Base-by-base conservation (phyloP, 805 yeast species). In the Saturnispora dispora region DNA sequence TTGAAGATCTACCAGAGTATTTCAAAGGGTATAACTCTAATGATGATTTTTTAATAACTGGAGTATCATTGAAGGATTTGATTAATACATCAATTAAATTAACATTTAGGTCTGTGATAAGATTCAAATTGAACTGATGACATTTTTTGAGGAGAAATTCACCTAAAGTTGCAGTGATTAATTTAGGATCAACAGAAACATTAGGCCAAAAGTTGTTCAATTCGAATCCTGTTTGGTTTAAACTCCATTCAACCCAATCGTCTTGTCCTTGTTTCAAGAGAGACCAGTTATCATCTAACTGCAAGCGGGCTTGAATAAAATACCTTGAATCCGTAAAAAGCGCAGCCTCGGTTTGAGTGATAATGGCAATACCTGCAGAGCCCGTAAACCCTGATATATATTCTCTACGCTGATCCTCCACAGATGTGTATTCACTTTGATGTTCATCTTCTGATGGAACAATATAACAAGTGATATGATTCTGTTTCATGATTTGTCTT, bases 271-370 rank as follows among this genome's bases (percentile, higher is more conserved):
- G 95, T 62, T 85, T 89, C 53, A 93, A 73, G 45, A 93, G 68
- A 2, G 69, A 67, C 98, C 98, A 93, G 61, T 81, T 81, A 37
- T 67, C 61, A 63, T 88, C 95, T 51, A 93, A 71, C 68, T 93
- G 93, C 52, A 83, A 79, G 22, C 77, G 79, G 1, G 98, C 98
- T 69, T 93, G 99, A 53, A 87, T 72, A 66, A 88, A 93, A 70
- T 93, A 93, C 57, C 99, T 75, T 2, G 98, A 98, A 67, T 93
- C 99, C 0, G 99, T 93, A 8, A 95, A 81, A 47, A 93, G 69
- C 0, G 85, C 86, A 13, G 96, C 95, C 45, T 79, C 77, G 30
- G 68, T 67, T 40, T 73, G 59, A 6, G 96, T 82, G 18, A 91
- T 75, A n/a, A 93, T 76, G 1, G 96, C 97, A 22, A 88, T 71